phyloP scores from a whole-genome alignment of 2,329 filamentous ascomycete genomes.

The Pseudogymnoascus sp. region DNA sequence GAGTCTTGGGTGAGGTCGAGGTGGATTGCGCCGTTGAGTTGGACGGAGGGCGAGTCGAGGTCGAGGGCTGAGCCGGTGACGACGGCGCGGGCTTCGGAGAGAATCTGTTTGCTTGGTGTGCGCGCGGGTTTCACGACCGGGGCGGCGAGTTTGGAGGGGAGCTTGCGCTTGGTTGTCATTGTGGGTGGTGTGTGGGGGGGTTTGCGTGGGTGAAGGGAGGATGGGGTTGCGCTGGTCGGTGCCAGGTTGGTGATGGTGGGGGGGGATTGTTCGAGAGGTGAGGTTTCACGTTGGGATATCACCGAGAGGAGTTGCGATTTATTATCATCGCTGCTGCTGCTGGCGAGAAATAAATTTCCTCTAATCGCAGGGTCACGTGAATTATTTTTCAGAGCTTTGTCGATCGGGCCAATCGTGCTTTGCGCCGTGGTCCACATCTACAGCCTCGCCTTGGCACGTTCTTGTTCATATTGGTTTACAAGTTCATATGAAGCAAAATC shows the following conservation, averaged over 20 bases:
- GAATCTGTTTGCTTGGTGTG: conserved; percentile 42
- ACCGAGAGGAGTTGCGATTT: not conserved
- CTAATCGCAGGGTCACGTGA: conserved; percentile 1
- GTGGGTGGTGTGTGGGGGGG: not conserved
- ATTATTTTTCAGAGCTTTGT: conserved; percentile 4
- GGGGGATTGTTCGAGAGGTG: not conserved
- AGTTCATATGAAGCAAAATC: not conserved
- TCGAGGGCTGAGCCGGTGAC: conserved; percentile 32
- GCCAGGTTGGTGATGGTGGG: not conserved
- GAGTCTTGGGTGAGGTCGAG: conserved; percentile 34
- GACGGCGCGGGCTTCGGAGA: conserved; percentile 51
- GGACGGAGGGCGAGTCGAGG: conserved; percentile 14
- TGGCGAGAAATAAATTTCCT: conserved; percentile 7
- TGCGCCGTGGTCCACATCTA: not conserved
- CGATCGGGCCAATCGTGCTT: not conserved
- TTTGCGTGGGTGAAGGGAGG: not conserved
- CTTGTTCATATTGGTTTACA: not conserved
- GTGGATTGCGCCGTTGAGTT: conserved; percentile 35
- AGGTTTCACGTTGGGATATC: not conserved
- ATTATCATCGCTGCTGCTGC: not conserved
- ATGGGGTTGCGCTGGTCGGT: not conserved
- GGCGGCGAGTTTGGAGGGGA: conserved; percentile 46
- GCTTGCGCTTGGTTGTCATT: conserved; percentile 48
- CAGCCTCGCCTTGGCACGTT: not conserved
- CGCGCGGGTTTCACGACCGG: conserved; percentile 45